Conservation (phyloP, 352 stramenopile genomes). For the Phytophthora pinifolia region DNA sequence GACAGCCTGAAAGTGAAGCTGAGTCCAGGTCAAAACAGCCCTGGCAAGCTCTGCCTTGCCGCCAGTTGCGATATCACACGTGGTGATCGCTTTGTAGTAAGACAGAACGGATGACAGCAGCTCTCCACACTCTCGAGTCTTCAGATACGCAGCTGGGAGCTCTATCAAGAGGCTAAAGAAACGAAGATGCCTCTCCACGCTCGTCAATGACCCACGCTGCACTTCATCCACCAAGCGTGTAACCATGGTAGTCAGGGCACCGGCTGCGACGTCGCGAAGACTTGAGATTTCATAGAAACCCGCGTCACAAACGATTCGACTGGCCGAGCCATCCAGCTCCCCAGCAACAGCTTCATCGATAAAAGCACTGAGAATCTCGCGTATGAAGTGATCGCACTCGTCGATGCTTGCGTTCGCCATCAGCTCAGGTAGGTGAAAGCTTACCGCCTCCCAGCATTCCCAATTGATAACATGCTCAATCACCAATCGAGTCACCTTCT, state of each 20-base stretch:
- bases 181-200: conserved; percentile 9
- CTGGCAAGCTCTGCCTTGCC: conserved; percentile 18
- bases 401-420: conserved; percentile 39
- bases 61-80: background rate
- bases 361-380: conserved; percentile 36
- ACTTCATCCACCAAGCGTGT: conserved; percentile 25
- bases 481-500: conserved; percentile 47
- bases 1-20: conserved; percentile 28
- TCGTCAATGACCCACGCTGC: conserved; percentile 2
- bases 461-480: conserved; percentile 59
- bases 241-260: conserved; percentile 35
- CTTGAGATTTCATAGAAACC: conserved; percentile 80
- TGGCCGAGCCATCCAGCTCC: conserved; percentile 26
- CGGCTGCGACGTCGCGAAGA: conserved; percentile 42
- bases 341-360: conserved; percentile 28
- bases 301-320: conserved; percentile 63
- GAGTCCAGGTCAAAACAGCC: conserved; percentile 30
- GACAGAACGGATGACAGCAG: conserved; percentile 26
- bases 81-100: conserved; percentile 24
- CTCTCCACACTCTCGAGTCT: conserved; percentile 23
- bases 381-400: conserved; percentile 30
- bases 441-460: conserved; percentile 70
- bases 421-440: conserved; percentile 72
- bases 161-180: conserved; percentile 38
- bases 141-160: conserved; percentile 41